Evolutionary conservation across 1,139 yeast genomes (phyloP).

Genomic region (Pichia kudriavzevii): DNA sequence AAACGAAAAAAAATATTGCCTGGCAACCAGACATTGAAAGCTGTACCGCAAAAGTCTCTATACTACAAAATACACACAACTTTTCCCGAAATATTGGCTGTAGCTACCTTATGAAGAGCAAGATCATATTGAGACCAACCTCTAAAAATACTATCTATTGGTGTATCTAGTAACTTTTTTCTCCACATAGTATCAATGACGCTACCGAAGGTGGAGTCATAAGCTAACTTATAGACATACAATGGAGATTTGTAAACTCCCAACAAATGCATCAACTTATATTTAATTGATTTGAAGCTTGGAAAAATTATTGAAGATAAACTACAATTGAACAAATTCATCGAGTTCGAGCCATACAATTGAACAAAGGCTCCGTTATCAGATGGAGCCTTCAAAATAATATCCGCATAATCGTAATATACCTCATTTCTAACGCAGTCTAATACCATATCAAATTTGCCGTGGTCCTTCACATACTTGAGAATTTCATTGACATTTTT

Average conservation of each 20-base stretch:
- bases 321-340: conserved; percentile 10
- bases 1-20: too few relatives aligned
- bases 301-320: conserved; percentile 2
- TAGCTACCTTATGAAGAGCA: conserved; percentile 42
- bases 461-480: conserved; percentile 29
- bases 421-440: conserved; percentile 21
- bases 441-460: conserved; percentile 36
- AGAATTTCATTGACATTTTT: conserved; percentile 28
- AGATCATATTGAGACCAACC: conserved; percentile 38
- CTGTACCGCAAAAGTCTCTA: too few relatives aligned
- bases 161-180: conserved; percentile 36
- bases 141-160: conserved; percentile 48
- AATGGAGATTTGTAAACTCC: conserved; percentile 4
- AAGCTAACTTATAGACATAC: conserved; percentile 3
- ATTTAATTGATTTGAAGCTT: conserved; percentile 7
- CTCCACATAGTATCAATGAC: conserved; percentile 31
- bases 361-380: conserved; percentile 29
- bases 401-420: conserved; percentile 11
- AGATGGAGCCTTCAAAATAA: conserved; percentile 16
- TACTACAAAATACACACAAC: conserved; percentile 32
- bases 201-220: conserved; percentile 14
- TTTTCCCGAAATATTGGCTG: conserved; percentile 57
- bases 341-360: conserved; percentile 30
- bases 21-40: too few relatives aligned
- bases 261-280: background rate